Evolutionary conservation across 202 grass and related monocot genomes (phyloP), one percentile per base, ranked within the genome.

Genomic region (Saccharum hybrid): DNA sequence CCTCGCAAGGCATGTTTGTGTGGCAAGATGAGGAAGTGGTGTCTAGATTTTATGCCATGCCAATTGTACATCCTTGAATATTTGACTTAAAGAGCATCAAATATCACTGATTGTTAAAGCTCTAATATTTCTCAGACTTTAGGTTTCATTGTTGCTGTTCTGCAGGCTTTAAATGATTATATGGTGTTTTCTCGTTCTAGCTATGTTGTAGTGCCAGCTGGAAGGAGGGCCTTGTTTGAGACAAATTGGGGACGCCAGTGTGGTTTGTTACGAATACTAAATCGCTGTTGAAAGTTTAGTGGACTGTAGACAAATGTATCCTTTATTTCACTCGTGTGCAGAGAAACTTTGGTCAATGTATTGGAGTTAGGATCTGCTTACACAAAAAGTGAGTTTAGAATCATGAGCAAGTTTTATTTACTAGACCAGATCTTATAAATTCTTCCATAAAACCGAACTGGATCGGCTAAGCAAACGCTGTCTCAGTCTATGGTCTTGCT

Each of bases 1-100:
- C 46, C 66, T 74, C 10, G 54, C 22, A 74, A 41, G 70, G 46
- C 60, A 63, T 3, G 5, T 8, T 61, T 68, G 52, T 61, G 45
- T 62, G 31, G 38, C 21, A 49, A 40, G 74, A 41, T 0, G 59
- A 82, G 45, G 56, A 61, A 64, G 33, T 68, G 39, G 60, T 23
- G 41, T 82, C n/a, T n/a, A n/a, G n/a, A n/a, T n/a, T n/a, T n/a
- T n/a, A 42, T 79, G 48, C 21, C 8, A 79, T 66, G 12, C 39
- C 63, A 61, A 43, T 30, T 66, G 54, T 81, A 65, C 49, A 69
- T 8, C 13, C 15, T 36, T 19, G 21, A 31, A 70, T 36, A 5
- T 71, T 76, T 22, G 11, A 64, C 21, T 56, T 16, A 56, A 75
- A 28, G 33, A 48, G 12, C 45, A 56, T 45, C 21, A 38, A 86